Conservation (phyloP, 1,139 yeast species). For the Kodamaea arcana region DNA sequence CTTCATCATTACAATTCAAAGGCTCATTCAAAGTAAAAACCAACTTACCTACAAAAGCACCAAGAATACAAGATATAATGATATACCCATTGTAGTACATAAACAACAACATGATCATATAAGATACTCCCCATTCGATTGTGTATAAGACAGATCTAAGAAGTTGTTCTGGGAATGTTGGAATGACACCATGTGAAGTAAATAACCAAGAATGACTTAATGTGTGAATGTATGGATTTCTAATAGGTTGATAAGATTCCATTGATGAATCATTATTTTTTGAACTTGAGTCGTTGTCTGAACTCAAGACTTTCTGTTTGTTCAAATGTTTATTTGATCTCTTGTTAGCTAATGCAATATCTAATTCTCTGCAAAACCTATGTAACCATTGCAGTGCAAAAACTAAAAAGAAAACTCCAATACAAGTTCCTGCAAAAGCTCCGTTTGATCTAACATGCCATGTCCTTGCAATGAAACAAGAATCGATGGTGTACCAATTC, state of each 20-base stretch:
- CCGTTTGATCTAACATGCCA: constrained; percentile 63
- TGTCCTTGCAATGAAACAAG: constrained; percentile 58
- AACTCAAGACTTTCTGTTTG: neutral
- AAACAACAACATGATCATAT: constrained; percentile 63
- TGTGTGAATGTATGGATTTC: constrained; percentile 18
- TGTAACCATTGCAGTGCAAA: constrained; percentile 56
- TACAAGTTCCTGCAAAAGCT: constrained; percentile 67
- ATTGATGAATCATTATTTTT: neutral
- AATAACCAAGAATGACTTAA: constrained; percentile 42
- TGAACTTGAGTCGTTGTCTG: neutral
- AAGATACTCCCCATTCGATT: constrained; percentile 59
- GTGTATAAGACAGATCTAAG: constrained; percentile 48
- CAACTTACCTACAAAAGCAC: constrained; percentile 57
- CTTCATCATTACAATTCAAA: constrained; percentile 21
- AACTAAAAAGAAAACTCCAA: constrained; percentile 59
- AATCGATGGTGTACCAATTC: constrained; percentile 51
- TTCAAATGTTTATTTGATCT: neutral
- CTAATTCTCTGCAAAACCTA: constrained; percentile 55
- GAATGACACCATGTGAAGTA: constrained; percentile 19
- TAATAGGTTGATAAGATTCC: neutral
- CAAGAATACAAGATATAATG: constrained; percentile 57
- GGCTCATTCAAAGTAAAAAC: constrained; percentile 45
- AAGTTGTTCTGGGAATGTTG: constrained; percentile 46
- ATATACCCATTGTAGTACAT: constrained; percentile 74
- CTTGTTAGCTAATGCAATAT: constrained; percentile 30